A percentile compares a stretch with the other conserved stretches of the same genome.
Evolutionary conservation across 805 yeast genomes (phyloP).

Genomic region (Metschnikowia arizonensis): DNA sequence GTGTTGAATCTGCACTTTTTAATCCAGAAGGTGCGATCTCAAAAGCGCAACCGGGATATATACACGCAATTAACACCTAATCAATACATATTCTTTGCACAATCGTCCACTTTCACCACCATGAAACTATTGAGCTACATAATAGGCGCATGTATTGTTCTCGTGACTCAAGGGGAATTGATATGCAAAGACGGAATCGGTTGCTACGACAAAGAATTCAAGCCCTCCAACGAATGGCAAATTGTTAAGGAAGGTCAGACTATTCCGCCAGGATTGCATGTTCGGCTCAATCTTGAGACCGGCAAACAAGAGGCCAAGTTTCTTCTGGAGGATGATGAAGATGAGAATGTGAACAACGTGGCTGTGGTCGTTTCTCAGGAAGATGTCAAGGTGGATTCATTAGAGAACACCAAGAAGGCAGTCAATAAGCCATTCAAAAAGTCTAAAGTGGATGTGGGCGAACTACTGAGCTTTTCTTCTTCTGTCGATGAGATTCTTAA

Average conservation of each 20-base stretch:
- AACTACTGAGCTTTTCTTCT: conserved; percentile 15
- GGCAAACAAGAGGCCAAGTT: conserved; percentile 67
- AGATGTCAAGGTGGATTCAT: conserved; percentile 1
- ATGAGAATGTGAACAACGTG: conserved; percentile 12
- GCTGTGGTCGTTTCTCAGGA: conserved; percentile 7
- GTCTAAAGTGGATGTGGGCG: conserved; percentile 14
- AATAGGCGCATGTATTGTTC: not conserved
- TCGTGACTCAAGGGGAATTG: not conserved
- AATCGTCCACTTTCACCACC: not conserved
- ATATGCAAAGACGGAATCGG: conserved; percentile 33
- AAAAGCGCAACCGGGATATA: not conserved
- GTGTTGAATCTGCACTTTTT: not conserved
- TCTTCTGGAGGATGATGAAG: conserved; percentile 30
- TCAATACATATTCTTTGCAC: not conserved
- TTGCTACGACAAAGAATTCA: conserved; percentile 64
- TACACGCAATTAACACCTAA: conserved; percentile 2
- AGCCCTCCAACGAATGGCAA: conserved; percentile 68
- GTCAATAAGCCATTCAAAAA: not conserved
- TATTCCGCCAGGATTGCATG: conserved; percentile 76
- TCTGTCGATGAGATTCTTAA: conserved; percentile 14
- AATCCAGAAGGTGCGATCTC: not conserved
- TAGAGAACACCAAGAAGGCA: conserved; percentile 2
- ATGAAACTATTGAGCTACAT: not conserved
- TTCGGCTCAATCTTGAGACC: conserved; percentile 70
- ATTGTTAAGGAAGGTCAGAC: conserved; percentile 63